Conservation (phyloP, 257 asterid species). For the Forsythia suspensa region DNA sequence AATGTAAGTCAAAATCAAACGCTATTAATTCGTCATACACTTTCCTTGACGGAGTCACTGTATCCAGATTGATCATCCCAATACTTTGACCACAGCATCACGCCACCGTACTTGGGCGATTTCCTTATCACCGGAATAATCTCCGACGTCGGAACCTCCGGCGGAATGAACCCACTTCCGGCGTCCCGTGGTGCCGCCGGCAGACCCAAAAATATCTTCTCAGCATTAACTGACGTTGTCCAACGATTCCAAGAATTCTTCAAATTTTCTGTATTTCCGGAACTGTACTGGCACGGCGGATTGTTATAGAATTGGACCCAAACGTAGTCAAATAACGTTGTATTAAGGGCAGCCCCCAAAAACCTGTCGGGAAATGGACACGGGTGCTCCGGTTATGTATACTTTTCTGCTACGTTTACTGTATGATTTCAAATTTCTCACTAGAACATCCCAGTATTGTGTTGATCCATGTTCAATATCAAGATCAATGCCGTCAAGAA, state of each 20-base stretch:
- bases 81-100: constrained; percentile 74
- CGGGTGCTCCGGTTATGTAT: constrained; percentile 60
- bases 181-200: constrained; percentile 64
- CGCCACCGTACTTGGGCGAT: constrained; percentile 63
- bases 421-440: constrained; percentile 35
- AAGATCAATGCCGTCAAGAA: constrained; percentile 63
- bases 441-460: constrained; percentile 48
- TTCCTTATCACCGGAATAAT: constrained; percentile 52
- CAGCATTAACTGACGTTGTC: constrained; percentile 39
- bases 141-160: constrained; percentile 37
- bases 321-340: constrained; percentile 58
- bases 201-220: constrained; percentile 53
- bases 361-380: constrained; percentile 68
- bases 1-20: too few relatives aligned
- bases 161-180: constrained; percentile 68
- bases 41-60: constrained; percentile 34
- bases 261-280: constrained; percentile 36
- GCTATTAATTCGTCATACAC: constrained; percentile 21
- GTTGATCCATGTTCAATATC: constrained; percentile 61
- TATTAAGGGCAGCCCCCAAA: constrained; percentile 45
- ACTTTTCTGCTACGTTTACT: constrained; percentile 34
- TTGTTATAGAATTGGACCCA: constrained; percentile 78
- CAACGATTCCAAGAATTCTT: constrained; percentile 48
- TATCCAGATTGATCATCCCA: constrained; percentile 61
- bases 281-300: constrained; percentile 53